A percentile compares a stretch with the other conserved stretches of the same genome.
These are phyloP conservation scores for Helenozyma rhizophorensis DNA, from an alignment of 805 yeast genomes.

Conservation along the genomic window DNA sequence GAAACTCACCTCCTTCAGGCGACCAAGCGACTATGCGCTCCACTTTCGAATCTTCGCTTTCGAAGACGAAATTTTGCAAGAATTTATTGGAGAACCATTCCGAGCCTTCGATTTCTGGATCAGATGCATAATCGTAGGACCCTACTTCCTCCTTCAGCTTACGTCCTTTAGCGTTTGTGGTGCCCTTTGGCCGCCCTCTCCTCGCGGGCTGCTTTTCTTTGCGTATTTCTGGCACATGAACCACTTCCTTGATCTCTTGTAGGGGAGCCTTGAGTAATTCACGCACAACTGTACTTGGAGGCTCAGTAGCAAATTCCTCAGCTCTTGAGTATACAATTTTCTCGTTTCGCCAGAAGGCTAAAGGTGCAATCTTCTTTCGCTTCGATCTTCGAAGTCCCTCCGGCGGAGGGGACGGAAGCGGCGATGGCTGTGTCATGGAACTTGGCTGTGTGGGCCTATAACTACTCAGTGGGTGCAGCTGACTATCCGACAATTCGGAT, in stretches of 20 bases:
- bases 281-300: slow-evolving; percentile 46
- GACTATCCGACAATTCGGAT: no score
- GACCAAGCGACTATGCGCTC: slow-evolving; percentile 59
- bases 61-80: slow-evolving; percentile 46
- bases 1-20: slow-evolving; percentile 47
- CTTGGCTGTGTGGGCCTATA: slow-evolving; percentile 4
- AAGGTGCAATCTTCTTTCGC: slow-evolving; percentile 62
- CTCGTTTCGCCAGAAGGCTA: slow-evolving; percentile 85
- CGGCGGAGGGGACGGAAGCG: slow-evolving; percentile 42
- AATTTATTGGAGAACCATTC: slow-evolving; percentile 48
- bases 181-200: slow-evolving; percentile 13
- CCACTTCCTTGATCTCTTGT: slow-evolving; percentile 55
- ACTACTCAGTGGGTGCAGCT: not conserved
- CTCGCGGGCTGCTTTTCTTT: slow-evolving; percentile 1
- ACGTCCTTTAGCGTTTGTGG: slow-evolving; percentile 12
- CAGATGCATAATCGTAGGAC: slow-evolving; percentile 30
- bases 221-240: slow-evolving; percentile 41
- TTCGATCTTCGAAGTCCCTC: slow-evolving; percentile 58
- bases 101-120: slow-evolving; percentile 42
- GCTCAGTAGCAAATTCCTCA: slow-evolving; percentile 31
- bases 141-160: slow-evolving; percentile 9
- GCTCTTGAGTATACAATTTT: slow-evolving; percentile 53
- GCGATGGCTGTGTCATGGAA: slow-evolving; percentile 21
- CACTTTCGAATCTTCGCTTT: slow-evolving; percentile 27
- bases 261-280: slow-evolving; percentile 47